phyloP scores from a whole-genome alignment of 495 filamentous ascomycete species.

The Aspergillus coremiiformis region DNA sequence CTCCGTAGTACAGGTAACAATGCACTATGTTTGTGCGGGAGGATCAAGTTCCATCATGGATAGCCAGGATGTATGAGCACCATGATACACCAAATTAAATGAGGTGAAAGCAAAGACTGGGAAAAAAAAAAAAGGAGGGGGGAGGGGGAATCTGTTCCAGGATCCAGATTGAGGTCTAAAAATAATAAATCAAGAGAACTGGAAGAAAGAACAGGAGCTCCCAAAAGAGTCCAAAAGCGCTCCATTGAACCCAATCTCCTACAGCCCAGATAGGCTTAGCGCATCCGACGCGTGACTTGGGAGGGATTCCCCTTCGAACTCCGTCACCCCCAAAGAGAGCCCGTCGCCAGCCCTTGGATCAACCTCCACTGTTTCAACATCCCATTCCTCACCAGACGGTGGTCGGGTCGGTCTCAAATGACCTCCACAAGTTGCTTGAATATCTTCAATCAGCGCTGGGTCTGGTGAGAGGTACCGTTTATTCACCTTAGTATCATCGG shows the following conservation, averaged over 20 bases:
- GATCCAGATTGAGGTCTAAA: background rate
- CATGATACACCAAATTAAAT: background rate
- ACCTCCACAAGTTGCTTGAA: constrained; percentile 14
- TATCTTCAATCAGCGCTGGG: constrained; percentile 9
- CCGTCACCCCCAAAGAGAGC: constrained; percentile 17
- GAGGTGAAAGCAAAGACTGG: background rate
- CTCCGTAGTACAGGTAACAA: constrained; percentile 3
- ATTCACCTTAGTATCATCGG: constrained; percentile 2
- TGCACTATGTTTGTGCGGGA: background rate
- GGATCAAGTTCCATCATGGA: too few species aligned
- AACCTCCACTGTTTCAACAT: constrained; percentile 14
- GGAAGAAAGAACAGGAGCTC: background rate
- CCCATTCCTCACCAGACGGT: constrained; percentile 22
- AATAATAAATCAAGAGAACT: background rate
- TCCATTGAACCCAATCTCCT: constrained; percentile 10
- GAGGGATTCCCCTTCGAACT: constrained; percentile 26
- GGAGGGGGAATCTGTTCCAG: background rate
- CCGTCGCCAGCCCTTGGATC: constrained; percentile 23
- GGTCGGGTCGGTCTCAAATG: constrained; percentile 23
- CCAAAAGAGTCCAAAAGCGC: background rate
- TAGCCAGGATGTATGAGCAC: too few species aligned
- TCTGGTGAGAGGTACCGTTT: constrained; percentile 18
- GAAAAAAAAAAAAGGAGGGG: background rate
- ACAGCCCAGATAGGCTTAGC: constrained; percentile 27
- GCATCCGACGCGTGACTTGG: constrained; percentile 40